Percentiles rank a stretch among this genome's conserved stretches.
These are phyloP conservation scores for Candida ulmi DNA, from an alignment of 805 yeast genomes.

Conservation along the genomic window DNA sequence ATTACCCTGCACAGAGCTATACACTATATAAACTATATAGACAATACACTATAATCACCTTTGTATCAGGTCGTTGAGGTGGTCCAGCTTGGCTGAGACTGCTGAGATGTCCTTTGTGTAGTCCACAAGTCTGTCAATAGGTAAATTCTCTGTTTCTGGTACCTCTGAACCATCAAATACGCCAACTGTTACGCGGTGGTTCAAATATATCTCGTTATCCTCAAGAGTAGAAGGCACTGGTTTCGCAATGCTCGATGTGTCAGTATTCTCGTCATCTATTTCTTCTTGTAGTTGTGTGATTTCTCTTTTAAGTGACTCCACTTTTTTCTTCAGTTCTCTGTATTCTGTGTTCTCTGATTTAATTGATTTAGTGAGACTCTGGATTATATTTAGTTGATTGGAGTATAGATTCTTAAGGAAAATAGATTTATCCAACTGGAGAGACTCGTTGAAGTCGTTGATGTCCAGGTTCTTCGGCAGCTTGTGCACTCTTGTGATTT, in stretches of 20 bases:
- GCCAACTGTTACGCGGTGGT: background rate
- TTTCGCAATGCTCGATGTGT: no score
- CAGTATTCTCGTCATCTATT: background rate
- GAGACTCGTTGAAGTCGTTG: constrained; percentile 16
- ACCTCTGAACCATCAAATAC: no score
- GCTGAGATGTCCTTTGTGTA: background rate
- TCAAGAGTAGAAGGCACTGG: background rate
- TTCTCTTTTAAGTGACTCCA: background rate
- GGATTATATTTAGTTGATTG: constrained; percentile 15
- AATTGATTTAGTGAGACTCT: constrained; percentile 8
- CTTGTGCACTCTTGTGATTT: constrained; percentile 8
- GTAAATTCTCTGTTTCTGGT: background rate
- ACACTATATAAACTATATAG: no score
- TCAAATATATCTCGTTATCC: background rate
- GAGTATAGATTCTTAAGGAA: constrained; percentile 13
- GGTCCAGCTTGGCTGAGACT: background rate
- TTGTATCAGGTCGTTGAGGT: background rate
- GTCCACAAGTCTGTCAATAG: background rate
- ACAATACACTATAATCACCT: no score
- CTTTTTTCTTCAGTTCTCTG: constrained; percentile 7
- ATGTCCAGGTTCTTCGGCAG: constrained; percentile 12
- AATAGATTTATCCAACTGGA: constrained; percentile 13
- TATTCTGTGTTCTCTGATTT: constrained; percentile 7
- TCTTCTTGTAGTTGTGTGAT: background rate
- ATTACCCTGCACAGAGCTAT: no score